Base-by-base conservation (phyloP, 2,329 filamentous ascomycete genomes). In the Ceratocystis variospora region DNA sequence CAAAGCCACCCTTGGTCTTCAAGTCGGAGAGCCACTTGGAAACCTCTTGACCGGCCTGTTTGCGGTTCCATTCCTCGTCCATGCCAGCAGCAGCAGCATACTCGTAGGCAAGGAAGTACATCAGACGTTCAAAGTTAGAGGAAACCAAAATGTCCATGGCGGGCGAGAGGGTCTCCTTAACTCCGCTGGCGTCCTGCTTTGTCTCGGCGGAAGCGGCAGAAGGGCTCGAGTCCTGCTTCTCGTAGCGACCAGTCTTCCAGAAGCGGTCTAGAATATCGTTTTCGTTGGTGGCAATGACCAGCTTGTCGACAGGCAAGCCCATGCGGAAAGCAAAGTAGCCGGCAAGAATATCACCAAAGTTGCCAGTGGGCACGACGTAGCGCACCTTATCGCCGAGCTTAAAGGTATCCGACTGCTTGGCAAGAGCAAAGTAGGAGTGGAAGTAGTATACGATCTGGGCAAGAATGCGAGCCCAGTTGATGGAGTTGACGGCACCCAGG, bases 361-460 rank as follows among this genome's bases (percentile, higher is more conserved):
- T 97, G 66, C 94, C 94, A 0, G 92, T 95, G 1, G 94, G 94
- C 0, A 96, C 90, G 7, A 96, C 89, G 72, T 92, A 96, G 68
- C 92, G 87, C 48, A 94, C 81, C 73, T 84, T 85, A 71, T 89
- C 83, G 70, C 82, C 83, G 28, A 87, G 72, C 67, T 84, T 81
- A 75, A 88, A 87, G 17, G 78, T 76, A 0, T 81, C 73, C 3
- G 83, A 83, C 63, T 81, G 79, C 73, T 80, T 83, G 68, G 80
- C 81, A 44, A 99, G 85, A 15, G 86, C 79, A 77, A 96, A 96
- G 81, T 97, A 97, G 12, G 94, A 86, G 76, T 94, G 82, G 80
- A 96, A 96, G 81, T 96, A 99, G 82, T 96, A 97, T 68, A 90
- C 90, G 70, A 96, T 96, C 78, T 99, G 94, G 12, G 94, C 93